Conservation (phyloP, 1,284 basidiomycete species). For the Fistulina hepatica region DNA sequence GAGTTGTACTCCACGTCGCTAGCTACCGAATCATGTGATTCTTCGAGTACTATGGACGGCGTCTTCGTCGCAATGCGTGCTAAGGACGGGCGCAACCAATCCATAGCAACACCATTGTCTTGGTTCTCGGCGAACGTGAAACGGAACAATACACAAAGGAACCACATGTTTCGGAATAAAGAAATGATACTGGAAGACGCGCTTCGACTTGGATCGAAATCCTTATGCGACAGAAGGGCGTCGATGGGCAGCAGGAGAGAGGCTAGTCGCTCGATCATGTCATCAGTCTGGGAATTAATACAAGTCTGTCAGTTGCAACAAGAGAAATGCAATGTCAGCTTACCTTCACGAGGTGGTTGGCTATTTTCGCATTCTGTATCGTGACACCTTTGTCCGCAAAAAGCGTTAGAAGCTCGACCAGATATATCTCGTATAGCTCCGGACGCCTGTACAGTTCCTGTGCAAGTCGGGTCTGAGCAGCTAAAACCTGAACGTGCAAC, state of each 20-base stretch:
- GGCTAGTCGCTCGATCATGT: constrained; percentile 77
- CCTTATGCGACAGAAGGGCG: constrained; percentile 69
- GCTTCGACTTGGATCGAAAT: constrained; percentile 56
- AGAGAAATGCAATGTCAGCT: constrained; percentile 8
- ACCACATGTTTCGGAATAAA: constrained; percentile 92
- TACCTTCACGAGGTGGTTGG: constrained; percentile 57
- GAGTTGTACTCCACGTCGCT: constrained; percentile 93
- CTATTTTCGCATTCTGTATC: constrained; percentile 71
- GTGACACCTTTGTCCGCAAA: constrained; percentile 89
- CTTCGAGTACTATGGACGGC: constrained; percentile 77
- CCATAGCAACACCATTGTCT: constrained; percentile 52
- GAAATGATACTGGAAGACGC: constrained; percentile 59
- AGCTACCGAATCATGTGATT: constrained; percentile 74
- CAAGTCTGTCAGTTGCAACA: constrained; percentile 8
- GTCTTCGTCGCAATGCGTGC: constrained; percentile 81
- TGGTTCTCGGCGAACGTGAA: constrained; percentile 44
- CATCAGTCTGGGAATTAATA: constrained; percentile 48
- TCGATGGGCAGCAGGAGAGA: constrained; percentile 87
- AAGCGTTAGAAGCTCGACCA: constrained; percentile 77
- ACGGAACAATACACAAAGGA: constrained; percentile 79
- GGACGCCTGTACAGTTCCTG: constrained; percentile 63
- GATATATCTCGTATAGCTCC: constrained; percentile 69
- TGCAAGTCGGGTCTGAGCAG: constrained; percentile 81
- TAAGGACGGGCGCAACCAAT: constrained; percentile 70
- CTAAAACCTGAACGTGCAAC: constrained; percentile 46